phyloP scores from a whole-genome alignment of 352 stramenopile species.

The Pythium brachiatum region DNA sequence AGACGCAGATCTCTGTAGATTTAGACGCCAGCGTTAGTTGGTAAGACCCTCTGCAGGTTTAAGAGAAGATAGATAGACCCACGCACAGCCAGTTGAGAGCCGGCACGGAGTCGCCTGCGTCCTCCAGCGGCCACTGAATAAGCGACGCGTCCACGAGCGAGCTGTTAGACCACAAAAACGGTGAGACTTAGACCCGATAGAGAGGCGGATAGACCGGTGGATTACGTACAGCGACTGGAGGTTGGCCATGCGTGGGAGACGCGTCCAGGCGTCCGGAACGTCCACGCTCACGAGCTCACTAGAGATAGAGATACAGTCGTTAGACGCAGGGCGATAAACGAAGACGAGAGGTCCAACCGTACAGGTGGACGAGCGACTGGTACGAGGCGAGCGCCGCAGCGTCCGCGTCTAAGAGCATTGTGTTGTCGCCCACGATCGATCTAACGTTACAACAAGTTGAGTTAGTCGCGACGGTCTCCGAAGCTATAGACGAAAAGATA shows the following conservation, averaged over 20 bases:
- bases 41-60: no score
- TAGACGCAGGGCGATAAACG: neutral
- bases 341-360: neutral
- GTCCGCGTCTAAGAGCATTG: neutral
- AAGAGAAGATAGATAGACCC: neutral
- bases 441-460: neutral
- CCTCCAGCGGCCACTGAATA: constrained; percentile 1
- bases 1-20: neutral
- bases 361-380: constrained; percentile 4
- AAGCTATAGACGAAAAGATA: neutral
- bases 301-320: neutral
- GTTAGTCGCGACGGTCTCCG: neutral
- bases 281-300: constrained; percentile 6
- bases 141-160: constrained; percentile 12
- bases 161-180: neutral
- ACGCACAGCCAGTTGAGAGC: neutral
- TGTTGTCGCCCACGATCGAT: neutral
- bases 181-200: neutral
- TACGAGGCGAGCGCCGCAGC: constrained; percentile 5
- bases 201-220: neutral
- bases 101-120: neutral
- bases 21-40: no score
- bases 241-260: constrained; percentile 6
- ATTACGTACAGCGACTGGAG: constrained; percentile 17
- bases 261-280: constrained; percentile 1